A percentile compares a stretch with the other conserved stretches of the same genome.
Evolutionary conservation across 2,329 filamentous ascomycete species (phyloP).

Genomic region (Trichoderma lentiforme): DNA sequence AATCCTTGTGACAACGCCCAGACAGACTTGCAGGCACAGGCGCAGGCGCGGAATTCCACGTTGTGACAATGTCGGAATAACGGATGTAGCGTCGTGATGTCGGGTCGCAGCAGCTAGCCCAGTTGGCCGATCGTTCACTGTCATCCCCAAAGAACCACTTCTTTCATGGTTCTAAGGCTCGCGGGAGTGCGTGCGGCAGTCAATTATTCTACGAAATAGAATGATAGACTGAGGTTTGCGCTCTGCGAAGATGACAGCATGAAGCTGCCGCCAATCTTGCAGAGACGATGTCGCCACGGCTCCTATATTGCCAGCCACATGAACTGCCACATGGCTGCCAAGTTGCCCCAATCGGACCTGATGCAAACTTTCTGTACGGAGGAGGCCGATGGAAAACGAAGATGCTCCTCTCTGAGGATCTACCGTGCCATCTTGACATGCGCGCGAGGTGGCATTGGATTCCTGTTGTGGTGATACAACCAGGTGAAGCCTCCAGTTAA

Average conservation of each 20-base stretch:
- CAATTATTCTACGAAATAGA: not conserved
- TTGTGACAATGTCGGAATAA: not conserved
- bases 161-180: not conserved
- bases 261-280: not conserved
- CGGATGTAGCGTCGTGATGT: not conserved
- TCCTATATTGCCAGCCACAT: not conserved
- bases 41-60: not conserved
- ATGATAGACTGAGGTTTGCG: constrained; percentile 12
- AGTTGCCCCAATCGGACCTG: not conserved
- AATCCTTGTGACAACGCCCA: not conserved
- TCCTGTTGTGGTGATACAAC: not conserved
- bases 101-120: not conserved
- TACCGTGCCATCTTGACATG: not conserved
- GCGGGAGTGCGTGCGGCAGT: not conserved
- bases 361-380: not conserved
- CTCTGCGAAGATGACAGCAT: constrained; percentile 11
- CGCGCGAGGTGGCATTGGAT: not conserved
- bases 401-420: not conserved
- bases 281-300: not conserved
- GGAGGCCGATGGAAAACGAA: not conserved
- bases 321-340: not conserved
- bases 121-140: not conserved
- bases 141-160: not conserved
- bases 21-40: not conserved
- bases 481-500: not conserved